These are phyloP conservation scores for Anthoceros angustus DNA, from an alignment of 225 moss, liverwort and hornwort species.

Conservation along the genomic window DNA sequence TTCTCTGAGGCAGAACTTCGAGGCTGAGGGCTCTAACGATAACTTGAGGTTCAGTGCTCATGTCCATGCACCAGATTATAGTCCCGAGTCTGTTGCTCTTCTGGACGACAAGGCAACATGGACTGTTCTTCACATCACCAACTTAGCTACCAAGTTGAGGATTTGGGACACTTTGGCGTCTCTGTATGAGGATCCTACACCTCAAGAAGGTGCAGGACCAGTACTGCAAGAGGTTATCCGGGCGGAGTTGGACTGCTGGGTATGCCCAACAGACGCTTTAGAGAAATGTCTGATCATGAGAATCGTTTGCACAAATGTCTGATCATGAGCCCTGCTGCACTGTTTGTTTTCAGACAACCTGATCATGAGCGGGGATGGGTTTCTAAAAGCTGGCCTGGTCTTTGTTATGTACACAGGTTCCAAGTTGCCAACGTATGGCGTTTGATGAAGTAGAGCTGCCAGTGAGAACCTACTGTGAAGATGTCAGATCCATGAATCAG, in stretches of 20 bases:
- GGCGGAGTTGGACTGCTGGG: too few relatives aligned
- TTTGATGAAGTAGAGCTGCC: slow-evolving; percentile 18
- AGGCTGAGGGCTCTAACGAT: not conserved
- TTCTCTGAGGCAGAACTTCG: not conserved
- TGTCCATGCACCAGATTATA: slow-evolving; percentile 14
- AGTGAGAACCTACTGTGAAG: slow-evolving; percentile 17
- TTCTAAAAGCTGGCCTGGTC: too few relatives aligned
- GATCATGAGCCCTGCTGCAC: too few relatives aligned
- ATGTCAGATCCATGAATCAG: slow-evolving; percentile 25
- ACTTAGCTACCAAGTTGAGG: slow-evolving; percentile 14
- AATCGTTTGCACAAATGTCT: too few relatives aligned
- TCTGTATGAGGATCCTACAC: too few relatives aligned
- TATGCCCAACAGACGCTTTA: too few relatives aligned
- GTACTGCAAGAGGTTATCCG: too few relatives aligned
- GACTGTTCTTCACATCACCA: slow-evolving; percentile 14
- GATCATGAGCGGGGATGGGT: too few relatives aligned
- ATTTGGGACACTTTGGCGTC: slow-evolving; percentile 20
- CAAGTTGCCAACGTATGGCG: not conserved
- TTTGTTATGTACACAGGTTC: not conserved
- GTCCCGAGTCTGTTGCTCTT: slow-evolving; percentile 13
- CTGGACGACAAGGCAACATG: not conserved
- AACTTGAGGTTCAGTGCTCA: not conserved
- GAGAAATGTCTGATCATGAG: too few relatives aligned
- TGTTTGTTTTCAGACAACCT: too few relatives aligned
- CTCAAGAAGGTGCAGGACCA: too few relatives aligned